phyloP scores from a whole-genome alignment of 2,329 filamentous ascomycete genomes.

The Pseudogymnoascus sp. region DNA sequence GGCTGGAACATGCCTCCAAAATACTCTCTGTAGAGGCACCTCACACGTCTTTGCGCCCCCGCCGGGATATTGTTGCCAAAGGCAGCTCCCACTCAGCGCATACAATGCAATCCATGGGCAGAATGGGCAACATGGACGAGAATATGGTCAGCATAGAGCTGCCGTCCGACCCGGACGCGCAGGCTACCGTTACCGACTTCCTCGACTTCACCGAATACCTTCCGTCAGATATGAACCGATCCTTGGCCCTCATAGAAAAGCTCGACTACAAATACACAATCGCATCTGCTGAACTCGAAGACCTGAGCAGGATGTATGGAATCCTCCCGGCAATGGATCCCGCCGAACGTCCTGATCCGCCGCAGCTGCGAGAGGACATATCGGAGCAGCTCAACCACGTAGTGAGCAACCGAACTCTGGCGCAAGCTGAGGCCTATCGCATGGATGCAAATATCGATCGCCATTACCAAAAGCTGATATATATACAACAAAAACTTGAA shows the following conservation, averaged over 20 bases:
- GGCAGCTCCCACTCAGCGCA: not conserved
- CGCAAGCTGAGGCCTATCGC: constrained; percentile 56
- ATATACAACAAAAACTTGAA: constrained; percentile 52
- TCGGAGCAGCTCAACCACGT: constrained; percentile 51
- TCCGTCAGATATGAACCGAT: constrained; percentile 59
- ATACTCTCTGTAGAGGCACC: not conserved
- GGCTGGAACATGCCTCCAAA: not conserved
- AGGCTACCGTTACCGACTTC: constrained; percentile 64
- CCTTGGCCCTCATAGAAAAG: constrained; percentile 58
- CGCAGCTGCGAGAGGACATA: constrained; percentile 52
- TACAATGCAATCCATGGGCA: not conserved
- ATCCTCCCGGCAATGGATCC: constrained; percentile 45
- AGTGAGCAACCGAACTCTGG: constrained; percentile 50
- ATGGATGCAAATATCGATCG: constrained; percentile 59
- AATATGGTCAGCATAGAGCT: constrained; percentile 28
- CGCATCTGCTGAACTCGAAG: constrained; percentile 49
- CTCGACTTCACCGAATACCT: constrained; percentile 65
- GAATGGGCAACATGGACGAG: constrained; percentile 27
- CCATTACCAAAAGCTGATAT: constrained; percentile 55
- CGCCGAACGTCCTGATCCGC: constrained; percentile 43
- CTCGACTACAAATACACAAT: constrained; percentile 55
- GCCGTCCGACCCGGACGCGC: constrained; percentile 56
- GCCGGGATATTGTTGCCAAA: not conserved
- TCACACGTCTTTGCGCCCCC: not conserved
- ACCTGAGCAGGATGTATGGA: constrained; percentile 52